Base-by-base conservation (phyloP, 2,329 filamentous ascomycete genomes). In the Ophiostoma quercus region DNA sequence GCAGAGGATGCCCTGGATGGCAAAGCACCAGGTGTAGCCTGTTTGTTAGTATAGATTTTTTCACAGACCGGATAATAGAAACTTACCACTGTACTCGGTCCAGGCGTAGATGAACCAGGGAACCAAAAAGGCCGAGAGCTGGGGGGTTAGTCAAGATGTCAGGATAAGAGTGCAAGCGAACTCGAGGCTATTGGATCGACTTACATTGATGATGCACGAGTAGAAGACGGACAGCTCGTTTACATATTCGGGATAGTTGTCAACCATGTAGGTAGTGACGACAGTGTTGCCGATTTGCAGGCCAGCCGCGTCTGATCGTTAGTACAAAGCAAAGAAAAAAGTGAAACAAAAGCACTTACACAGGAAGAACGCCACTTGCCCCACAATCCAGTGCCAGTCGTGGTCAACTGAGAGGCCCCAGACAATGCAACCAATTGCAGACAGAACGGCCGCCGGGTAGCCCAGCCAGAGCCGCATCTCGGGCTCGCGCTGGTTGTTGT, bases 401-500 rank as follows among this genome's bases (percentile, higher is more conserved):
- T 25, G 51, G 51, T 57, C 51, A 0, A 25, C 51, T 1, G 51
- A 57, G n/a, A 57, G 9, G 12, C 51, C 51, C 51, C 51, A 57
- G n/a, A 57, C 2, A 25, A 57, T 57, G 14, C 51, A 57, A 0
- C 85, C 85, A 6, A 84, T 75, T n/a, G 80, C 79, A 0, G 80
- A 84, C 9, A 85, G 70, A 3, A 83, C 11, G 3, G 81, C 79
- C 14, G 83, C 84, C 6, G 85, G 85, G 75, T 86, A 87, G 2
- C 80, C 80, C 14, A 86, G 75, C 84, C 84, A 87, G 29, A 87
- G 75, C 14, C 85, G 79, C 83, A 85, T 85, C 76, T 87, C 85
- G 0, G 85, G 78, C 1, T 81, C 76, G 39, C 82, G 79, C 14
- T 69, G 19, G 7, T 81, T 73, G 32, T 79, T 79, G 19, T 75